Evolutionary conservation across 1,139 yeast species (phyloP).

Genomic region (Pichia norvegensis): DNA sequence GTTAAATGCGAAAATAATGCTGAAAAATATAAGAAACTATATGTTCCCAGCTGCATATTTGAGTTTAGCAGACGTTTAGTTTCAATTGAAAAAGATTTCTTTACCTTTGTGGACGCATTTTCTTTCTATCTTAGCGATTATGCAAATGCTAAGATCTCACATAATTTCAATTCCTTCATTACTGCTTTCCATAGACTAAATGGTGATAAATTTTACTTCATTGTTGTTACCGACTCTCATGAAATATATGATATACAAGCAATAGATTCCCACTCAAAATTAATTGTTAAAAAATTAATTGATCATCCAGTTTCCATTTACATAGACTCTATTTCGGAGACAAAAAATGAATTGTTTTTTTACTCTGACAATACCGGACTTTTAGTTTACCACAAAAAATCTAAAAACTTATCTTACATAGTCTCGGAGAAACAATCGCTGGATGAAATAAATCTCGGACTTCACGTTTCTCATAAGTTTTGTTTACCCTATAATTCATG

Average conservation of each 20-base stretch:
- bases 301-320: background rate
- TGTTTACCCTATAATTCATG: background rate
- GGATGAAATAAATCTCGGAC: constrained; percentile 3
- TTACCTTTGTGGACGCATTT: background rate
- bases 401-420: background rate
- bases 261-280: background rate
- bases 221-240: background rate
- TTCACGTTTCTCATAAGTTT: background rate
- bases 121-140: background rate
- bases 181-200: background rate
- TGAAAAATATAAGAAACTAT: no score
- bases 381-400: background rate
- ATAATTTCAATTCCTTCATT: background rate
- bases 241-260: background rate
- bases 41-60: no score
- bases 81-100: background rate
- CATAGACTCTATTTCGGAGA: background rate
- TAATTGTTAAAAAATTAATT: background rate
- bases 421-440: background rate
- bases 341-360: background rate
- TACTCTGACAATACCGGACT: constrained; percentile 1
- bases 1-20: no score
- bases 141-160: background rate
- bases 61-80: no score
- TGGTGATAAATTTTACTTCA: no score